Evolutionary conservation across 2,329 filamentous ascomycete genomes (phyloP).

Genomic region (Aspergillus melleus): DNA sequence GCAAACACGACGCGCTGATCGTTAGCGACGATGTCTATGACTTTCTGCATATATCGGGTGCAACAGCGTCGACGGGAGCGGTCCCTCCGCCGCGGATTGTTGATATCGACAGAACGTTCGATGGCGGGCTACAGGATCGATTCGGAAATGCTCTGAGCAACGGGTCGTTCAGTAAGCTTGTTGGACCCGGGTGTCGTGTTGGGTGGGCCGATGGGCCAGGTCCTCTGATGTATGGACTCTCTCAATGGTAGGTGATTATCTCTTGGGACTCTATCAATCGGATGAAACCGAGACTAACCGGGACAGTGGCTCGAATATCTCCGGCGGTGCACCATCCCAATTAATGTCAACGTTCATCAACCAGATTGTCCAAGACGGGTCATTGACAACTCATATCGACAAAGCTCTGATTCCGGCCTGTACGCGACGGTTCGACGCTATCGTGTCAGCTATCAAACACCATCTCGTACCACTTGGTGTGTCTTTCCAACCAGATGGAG

Average conservation of each 20-base stretch:
- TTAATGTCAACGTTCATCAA: conserved; percentile 56
- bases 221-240: conserved; percentile 56
- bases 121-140: conserved; percentile 57
- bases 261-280: not conserved
- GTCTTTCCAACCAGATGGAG: conserved; percentile 9
- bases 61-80: conserved; percentile 18
- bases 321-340: conserved; percentile 58
- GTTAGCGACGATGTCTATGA: conserved; percentile 93
- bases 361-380: conserved; percentile 50
- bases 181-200: conserved; percentile 73
- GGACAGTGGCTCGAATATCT: conserved; percentile 36
- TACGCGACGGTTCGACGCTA: conserved; percentile 3
- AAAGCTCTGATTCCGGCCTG: conserved; percentile 38
- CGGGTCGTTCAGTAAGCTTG: conserved; percentile 71
- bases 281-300: conserved; percentile 6
- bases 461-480: conserved; percentile 16
- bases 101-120: conserved; percentile 72
- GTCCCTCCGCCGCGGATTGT: conserved; percentile 65
- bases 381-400: conserved; percentile 53
- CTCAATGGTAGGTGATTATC: conserved; percentile 49
- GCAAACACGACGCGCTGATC: conserved; percentile 75
- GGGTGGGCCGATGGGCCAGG: conserved; percentile 77
- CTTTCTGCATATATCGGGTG: conserved; percentile 72
- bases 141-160: conserved; percentile 85
- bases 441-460: conserved; percentile 9